Evolutionary conservation across 2,329 filamentous ascomycete genomes (phyloP).

Genomic region (Huntiella bhutanensis): DNA sequence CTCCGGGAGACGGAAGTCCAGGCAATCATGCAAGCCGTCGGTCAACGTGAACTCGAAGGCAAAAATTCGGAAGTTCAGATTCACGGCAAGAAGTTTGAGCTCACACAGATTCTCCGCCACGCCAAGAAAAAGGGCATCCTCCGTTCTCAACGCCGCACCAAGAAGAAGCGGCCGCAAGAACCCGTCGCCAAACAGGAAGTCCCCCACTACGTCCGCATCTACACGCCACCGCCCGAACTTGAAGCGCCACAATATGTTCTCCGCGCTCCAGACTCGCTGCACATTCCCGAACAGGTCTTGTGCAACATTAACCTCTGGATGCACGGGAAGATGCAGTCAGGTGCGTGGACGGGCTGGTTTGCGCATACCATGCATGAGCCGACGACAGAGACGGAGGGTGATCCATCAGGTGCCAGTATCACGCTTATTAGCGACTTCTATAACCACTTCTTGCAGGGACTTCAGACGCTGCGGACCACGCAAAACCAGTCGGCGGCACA

Average conservation of each 20-base stretch:
- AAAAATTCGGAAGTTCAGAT: slow-evolving; percentile 9
- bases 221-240: slow-evolving; percentile 5
- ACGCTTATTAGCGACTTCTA: slow-evolving; percentile 11
- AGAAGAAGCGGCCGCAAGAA: slow-evolving; percentile 8
- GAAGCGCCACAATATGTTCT: slow-evolving; percentile 6
- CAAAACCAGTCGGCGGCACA: slow-evolving; percentile 3
- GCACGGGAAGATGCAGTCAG: slow-evolving; percentile 7
- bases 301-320: slow-evolving; percentile 8
- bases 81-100: slow-evolving; percentile 10
- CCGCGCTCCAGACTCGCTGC: slow-evolving; percentile 7
- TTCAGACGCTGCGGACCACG: slow-evolving; percentile 5
- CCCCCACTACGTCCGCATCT: slow-evolving; percentile 9
- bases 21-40: slow-evolving; percentile 9
- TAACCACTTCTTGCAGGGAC: slow-evolving; percentile 10
- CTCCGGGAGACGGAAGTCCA: slow-evolving; percentile 10
- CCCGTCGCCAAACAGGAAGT: slow-evolving; percentile 5
- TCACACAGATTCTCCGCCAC: slow-evolving; percentile 10
- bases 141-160: slow-evolving; percentile 8
- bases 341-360: slow-evolving; percentile 8
- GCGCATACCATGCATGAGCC: slow-evolving; percentile 3
- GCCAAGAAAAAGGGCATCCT: slow-evolving; percentile 12
- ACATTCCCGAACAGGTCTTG: slow-evolving; percentile 9
- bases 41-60: slow-evolving; percentile 7
- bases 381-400: slow-evolving; percentile 6
- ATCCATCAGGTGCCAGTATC: slow-evolving; percentile 8